These are phyloP conservation scores for Penicillium italicum DNA, from an alignment of 2,329 filamentous ascomycete genomes.

Conservation along the genomic window DNA sequence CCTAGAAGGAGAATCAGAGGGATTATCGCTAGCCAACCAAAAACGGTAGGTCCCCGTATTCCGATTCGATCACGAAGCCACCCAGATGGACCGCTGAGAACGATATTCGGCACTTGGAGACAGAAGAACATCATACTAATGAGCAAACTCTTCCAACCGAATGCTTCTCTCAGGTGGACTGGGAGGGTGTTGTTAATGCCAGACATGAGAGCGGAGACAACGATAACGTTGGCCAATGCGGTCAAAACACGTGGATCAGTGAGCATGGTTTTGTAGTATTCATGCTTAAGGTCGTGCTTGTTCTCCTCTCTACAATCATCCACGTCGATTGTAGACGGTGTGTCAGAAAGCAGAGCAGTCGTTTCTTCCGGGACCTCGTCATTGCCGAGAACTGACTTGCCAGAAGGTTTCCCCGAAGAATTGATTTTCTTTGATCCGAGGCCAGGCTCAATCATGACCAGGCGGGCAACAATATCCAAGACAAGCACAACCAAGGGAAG, in stretches of 20 bases:
- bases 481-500: slow-evolving; percentile 26
- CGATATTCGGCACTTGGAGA: slow-evolving; percentile 55
- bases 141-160: slow-evolving; percentile 54
- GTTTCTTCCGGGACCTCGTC: neutral
- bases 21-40: slow-evolving; percentile 20
- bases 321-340: neutral
- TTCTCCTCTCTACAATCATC: neutral
- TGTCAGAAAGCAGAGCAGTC: slow-evolving; percentile 1
- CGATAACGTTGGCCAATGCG: slow-evolving; percentile 43
- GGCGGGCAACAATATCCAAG: slow-evolving; percentile 28
- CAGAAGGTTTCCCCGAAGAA: neutral
- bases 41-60: slow-evolving; percentile 16
- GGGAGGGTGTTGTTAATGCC: slow-evolving; percentile 56
- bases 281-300: neutral
- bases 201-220: slow-evolving; percentile 50
- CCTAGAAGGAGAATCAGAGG: slow-evolving; percentile 26
- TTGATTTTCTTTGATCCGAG: neutral
- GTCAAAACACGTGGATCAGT: slow-evolving; percentile 41
- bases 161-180: slow-evolving; percentile 52
- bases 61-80: slow-evolving; percentile 35
- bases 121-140: slow-evolving; percentile 56
- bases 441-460: slow-evolving; percentile 29
- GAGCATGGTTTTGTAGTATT: slow-evolving; percentile 41
- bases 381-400: neutral
- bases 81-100: slow-evolving; percentile 59